Base-by-base conservation (phyloP, 306 rosid genomes). In the Quillaja saponaria region DNA sequence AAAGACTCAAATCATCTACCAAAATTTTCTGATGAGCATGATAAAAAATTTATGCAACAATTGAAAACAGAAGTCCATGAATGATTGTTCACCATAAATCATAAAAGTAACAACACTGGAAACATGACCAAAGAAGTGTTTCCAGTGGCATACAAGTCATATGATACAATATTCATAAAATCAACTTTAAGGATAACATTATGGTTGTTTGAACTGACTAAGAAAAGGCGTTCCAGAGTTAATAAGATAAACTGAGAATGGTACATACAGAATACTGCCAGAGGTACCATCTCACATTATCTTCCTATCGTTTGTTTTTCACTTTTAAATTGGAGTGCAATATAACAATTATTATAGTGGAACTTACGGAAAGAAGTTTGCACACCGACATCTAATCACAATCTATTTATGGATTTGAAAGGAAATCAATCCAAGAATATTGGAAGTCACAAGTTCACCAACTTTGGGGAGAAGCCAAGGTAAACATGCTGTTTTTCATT, bases 51-150 rank as follows among this genome's bases (percentile, higher is more conserved):
- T 34, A 38, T 14, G 21, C 53, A 44, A 44, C 31, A 66, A 62
- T 38, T 35, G 39, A 15, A 44, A 44, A 28, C 28, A 71, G 17
- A 55, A 49, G 34, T 45, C 73, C 34, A 34, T 10, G 17, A 61
- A 58, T 65, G 39, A 66, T 19, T 34, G 53, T 49, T n/a, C 39
- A 64, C 34, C 35, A 42, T 52, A 68, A 70, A 64, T 28, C 20
- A 63, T 34, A 55, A 50, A 25, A 49, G n/a, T 18, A 41, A 12
- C 8, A 33, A 33, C 59, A 54, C 34, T 54, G 35, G 33, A 25
- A 25, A 25, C n/a, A 25, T 25, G 31, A 55, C 41, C 65, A 54
- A 60, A 60, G 47, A 47, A 70, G 39, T 4, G 20, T 54, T n/a
- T 45, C 39, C 28, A 25, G 69, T 18, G 39, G 42, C 60, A 37